These are phyloP conservation scores for Peronospora destructor DNA, from an alignment of 352 stramenopile genomes.

Conservation along the genomic window DNA sequence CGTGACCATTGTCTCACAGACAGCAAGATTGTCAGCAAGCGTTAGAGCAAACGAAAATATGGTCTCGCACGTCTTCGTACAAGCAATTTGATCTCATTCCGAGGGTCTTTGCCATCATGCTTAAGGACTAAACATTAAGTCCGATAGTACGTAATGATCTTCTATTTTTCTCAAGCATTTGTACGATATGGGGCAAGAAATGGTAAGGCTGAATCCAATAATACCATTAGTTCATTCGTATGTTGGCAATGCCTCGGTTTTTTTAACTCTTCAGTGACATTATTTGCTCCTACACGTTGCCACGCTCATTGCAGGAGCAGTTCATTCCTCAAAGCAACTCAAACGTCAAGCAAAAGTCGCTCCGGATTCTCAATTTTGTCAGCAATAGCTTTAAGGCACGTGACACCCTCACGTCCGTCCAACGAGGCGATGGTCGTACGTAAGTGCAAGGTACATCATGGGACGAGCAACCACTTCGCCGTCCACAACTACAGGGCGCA, in stretches of 20 bases:
- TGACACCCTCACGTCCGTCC: slow-evolving; percentile 97
- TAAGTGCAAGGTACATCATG: slow-evolving; percentile 99
- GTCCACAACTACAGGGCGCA: slow-evolving; percentile 91
- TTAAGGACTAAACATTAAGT: too few species aligned
- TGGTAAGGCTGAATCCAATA: too few species aligned
- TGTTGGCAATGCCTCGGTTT: slow-evolving; percentile 5
- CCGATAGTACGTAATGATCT: too few species aligned
- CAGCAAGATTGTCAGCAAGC: too few species aligned
- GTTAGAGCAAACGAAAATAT: too few species aligned
- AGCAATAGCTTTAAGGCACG: slow-evolving; percentile 96
- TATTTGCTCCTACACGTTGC: neutral
- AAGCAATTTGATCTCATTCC: too few species aligned
- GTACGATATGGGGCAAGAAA: too few species aligned
- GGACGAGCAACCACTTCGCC: slow-evolving; percentile 94
- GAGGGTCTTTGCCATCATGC: too few species aligned
- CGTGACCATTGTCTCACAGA: too few species aligned
- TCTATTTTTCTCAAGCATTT: too few species aligned
- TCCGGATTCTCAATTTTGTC: slow-evolving; percentile 97
- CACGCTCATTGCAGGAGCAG: neutral
- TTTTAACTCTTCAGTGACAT: slow-evolving; percentile 3
- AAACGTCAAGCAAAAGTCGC: slow-evolving; percentile 94
- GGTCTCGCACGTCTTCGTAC: too few species aligned
- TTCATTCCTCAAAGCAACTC: slow-evolving; percentile 15
- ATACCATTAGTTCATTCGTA: slow-evolving; percentile 5
- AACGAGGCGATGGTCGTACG: slow-evolving; percentile 98